Evolutionary conservation across 2,329 filamentous ascomycete genomes (phyloP).

Genomic region (Blastomyces parvus): DNA sequence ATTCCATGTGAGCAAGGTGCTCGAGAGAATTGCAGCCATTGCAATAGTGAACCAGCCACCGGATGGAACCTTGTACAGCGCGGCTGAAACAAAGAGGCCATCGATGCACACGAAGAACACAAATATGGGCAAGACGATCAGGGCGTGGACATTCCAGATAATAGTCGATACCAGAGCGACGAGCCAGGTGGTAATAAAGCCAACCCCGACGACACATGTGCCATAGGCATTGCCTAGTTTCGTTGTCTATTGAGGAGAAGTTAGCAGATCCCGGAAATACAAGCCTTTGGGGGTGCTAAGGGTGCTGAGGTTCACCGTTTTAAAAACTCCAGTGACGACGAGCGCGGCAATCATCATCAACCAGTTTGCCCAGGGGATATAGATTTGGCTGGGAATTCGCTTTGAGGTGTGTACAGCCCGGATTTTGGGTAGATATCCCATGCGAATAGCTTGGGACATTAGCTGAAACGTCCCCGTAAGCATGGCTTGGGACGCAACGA

Average conservation of each 20-base stretch:
- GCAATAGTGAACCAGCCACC: conserved; percentile 71
- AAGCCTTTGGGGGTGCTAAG: no score
- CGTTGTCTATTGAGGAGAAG: conserved; percentile 44
- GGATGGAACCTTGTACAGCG: conserved; percentile 61
- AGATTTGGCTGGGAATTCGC: conserved; percentile 63
- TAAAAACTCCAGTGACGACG: conserved; percentile 64
- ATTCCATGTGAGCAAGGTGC: conserved; percentile 63
- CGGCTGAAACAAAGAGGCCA: conserved; percentile 59
- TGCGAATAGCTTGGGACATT: conserved; percentile 62
- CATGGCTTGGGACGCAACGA: conserved; percentile 70
- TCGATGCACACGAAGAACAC: conserved; percentile 58
- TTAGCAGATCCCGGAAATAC: not conserved
- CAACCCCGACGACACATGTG: conserved; percentile 70
- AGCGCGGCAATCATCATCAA: conserved; percentile 65
- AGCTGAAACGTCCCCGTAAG: conserved; percentile 66
- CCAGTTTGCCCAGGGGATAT: conserved; percentile 68
- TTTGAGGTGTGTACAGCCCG: conserved; percentile 62
- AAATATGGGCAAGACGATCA: conserved; percentile 53
- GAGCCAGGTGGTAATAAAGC: conserved; percentile 68
- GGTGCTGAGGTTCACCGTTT: conserved; percentile 38
- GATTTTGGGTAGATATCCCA: conserved; percentile 66
- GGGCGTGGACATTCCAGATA: conserved; percentile 57
- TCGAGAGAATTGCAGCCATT: conserved; percentile 52
- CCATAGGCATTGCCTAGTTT: conserved; percentile 65
- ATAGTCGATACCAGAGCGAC: conserved; percentile 61